Evolutionary conservation across 2,329 filamentous ascomycete species (phyloP).

Genomic region (Conoideocrella luteorostrata): DNA sequence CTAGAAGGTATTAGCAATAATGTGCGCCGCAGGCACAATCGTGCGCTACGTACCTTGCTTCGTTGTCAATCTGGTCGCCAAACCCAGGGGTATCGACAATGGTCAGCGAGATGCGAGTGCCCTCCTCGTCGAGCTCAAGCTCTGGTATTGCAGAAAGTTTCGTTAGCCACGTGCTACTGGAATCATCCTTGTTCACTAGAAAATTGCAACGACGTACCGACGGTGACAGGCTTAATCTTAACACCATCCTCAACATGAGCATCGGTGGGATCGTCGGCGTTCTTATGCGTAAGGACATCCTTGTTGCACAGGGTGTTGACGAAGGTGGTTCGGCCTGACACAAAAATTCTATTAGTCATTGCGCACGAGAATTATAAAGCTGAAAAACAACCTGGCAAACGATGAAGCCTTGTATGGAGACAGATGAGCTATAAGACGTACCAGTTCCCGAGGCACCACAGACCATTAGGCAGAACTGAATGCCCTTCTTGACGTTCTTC

Average conservation of each 20-base stretch:
- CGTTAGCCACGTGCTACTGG: constrained; percentile 2
- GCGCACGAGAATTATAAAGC: background rate
- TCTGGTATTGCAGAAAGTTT: constrained; percentile 43
- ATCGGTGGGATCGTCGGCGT: constrained; percentile 80
- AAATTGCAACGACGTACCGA: constrained; percentile 53
- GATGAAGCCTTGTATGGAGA: too few species aligned
- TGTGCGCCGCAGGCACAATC: background rate
- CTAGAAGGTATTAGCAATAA: constrained; percentile 36
- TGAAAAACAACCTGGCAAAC: background rate
- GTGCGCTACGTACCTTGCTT: constrained; percentile 65
- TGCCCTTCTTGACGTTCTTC: constrained; percentile 99
- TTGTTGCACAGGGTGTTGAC: constrained; percentile 99
- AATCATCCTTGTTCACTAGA: background rate
- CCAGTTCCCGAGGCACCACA: constrained; percentile 98
- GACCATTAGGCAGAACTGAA: constrained; percentile 99
- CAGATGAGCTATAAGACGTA: too few species aligned
- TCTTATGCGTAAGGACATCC: constrained; percentile 83
- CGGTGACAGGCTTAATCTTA: constrained; percentile 96
- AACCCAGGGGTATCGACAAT: constrained; percentile 98
- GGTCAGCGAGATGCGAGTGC: constrained; percentile 94
- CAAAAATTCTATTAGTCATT: background rate
- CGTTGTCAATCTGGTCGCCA: constrained; percentile 98
- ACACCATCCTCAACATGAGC: constrained; percentile 95
- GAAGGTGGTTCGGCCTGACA: constrained; percentile 86
- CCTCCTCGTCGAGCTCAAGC: constrained; percentile 94